Conservation (phyloP, 2,329 filamentous ascomycete species). For the Epicoccum sorghinum region DNA sequence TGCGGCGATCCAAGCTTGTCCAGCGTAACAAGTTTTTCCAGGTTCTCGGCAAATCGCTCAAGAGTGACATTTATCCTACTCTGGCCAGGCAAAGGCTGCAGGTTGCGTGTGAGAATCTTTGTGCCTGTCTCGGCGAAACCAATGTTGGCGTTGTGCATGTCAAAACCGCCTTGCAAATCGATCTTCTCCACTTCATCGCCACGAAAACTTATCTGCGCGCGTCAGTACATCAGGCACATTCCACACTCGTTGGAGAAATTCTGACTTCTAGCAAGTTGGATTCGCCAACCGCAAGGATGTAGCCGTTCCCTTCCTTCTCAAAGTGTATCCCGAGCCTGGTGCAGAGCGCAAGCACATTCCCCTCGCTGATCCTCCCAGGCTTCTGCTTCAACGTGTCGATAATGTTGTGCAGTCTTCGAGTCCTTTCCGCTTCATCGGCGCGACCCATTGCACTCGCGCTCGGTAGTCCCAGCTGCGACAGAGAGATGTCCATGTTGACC, state of each 20-base stretch:
- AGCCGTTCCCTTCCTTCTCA: constrained; percentile 33
- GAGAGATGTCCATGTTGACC: constrained; percentile 45
- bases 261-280: constrained; percentile 27
- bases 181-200: constrained; percentile 60
- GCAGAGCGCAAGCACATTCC: constrained; percentile 74
- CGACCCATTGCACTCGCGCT: constrained; percentile 47
- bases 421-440: constrained; percentile 60
- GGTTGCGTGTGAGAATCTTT: constrained; percentile 68
- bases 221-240: constrained; percentile 1
- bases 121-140: constrained; percentile 60
- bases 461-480: constrained; percentile 51
- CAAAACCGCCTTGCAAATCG: constrained; percentile 67
- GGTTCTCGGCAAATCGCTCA: constrained; percentile 72
- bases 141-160: constrained; percentile 60
- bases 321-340: constrained; percentile 68
- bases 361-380: constrained; percentile 74
- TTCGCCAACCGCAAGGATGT: constrained; percentile 45
- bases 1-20: constrained; percentile 75
- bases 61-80: constrained; percentile 73
- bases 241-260: too few relatives aligned
- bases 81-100: constrained; percentile 65
- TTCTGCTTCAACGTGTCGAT: constrained; percentile 71
- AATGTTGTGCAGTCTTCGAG: constrained; percentile 62
- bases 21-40: constrained; percentile 70
- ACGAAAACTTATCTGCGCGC: constrained; percentile 36